These are phyloP conservation scores for Eimeria sp. DNA, from an alignment of 169 alveolate genomes.

Conservation along the genomic window DNA sequence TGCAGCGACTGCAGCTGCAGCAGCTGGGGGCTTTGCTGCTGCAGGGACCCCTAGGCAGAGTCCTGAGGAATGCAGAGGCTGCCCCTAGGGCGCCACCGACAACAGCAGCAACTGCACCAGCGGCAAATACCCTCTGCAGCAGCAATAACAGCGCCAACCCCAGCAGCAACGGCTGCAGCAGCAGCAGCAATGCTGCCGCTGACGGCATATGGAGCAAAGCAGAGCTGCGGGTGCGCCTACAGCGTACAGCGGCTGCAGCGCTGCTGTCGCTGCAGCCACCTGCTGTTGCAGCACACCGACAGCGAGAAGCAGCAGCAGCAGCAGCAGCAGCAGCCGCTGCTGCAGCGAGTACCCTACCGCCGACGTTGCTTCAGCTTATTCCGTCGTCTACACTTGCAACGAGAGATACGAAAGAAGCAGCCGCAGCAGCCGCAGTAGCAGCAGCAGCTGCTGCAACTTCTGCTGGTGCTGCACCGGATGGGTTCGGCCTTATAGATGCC, in stretches of 20 bases:
- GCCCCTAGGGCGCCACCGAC: background rate
- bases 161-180: constrained; percentile 3
- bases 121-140: background rate
- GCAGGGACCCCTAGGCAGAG: constrained; percentile 26
- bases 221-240: constrained; percentile 24
- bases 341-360: constrained; percentile 2
- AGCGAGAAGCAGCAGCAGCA: background rate
- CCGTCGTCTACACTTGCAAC: background rate
- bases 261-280: constrained; percentile 41
- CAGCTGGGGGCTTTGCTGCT: constrained; percentile 47
- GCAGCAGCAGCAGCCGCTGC: constrained; percentile 27
- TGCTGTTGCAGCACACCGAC: constrained; percentile 30
- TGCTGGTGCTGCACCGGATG: constrained; percentile 16
- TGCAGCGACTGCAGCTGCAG: constrained; percentile 54
- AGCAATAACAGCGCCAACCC: background rate
- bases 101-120: background rate
- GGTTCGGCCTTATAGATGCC: background rate
- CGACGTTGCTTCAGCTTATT: background rate
- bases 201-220: constrained; percentile 1
- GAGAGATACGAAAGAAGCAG: constrained; percentile 1
- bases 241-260: constrained; percentile 11
- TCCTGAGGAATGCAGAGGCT: background rate
- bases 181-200: background rate
- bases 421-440: background rate
- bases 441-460: background rate